These are phyloP conservation scores for Ustilago sp. DNA, from an alignment of 1,284 basidiomycete species.

Conservation along the genomic window DNA sequence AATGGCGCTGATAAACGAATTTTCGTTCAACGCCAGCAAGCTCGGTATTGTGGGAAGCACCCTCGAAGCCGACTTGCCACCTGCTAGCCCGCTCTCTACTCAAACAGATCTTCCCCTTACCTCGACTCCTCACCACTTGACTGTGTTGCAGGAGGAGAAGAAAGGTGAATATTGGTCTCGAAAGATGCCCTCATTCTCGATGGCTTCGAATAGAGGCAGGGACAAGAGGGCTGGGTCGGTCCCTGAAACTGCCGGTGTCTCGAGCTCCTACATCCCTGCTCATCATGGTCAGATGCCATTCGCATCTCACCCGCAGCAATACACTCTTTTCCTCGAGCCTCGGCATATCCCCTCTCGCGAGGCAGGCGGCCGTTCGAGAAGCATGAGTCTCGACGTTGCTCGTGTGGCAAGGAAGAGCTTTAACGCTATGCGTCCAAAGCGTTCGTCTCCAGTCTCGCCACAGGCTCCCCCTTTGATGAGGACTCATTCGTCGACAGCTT, in stretches of 20 bases:
- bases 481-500: not conserved
- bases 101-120: not conserved
- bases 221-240: not conserved
- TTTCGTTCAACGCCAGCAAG: slow-evolving; percentile 14
- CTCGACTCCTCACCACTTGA: slow-evolving; percentile 1
- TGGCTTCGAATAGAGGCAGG: not conserved
- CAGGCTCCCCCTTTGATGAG: not conserved
- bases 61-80: slow-evolving; percentile 10
- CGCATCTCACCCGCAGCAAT: slow-evolving; percentile 3
- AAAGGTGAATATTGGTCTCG: not conserved
- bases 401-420: slow-evolving; percentile 19
- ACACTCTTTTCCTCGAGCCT: not conserved
- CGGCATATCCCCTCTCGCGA: not conserved
- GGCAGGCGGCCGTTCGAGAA: slow-evolving; percentile 9
- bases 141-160: slow-evolving; percentile 5
- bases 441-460: not conserved
- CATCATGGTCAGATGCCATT: not conserved
- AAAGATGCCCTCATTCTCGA: not conserved
- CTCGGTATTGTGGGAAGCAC: slow-evolving; percentile 20
- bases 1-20: not conserved
- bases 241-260: not conserved
- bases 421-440: slow-evolving; percentile 15
- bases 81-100: slow-evolving; percentile 15
- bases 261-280: not conserved
- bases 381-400: slow-evolving; percentile 28